phyloP scores from a whole-genome alignment of 2,329 filamentous ascomycete species.

The Ascochyta viciae-villosae region DNA sequence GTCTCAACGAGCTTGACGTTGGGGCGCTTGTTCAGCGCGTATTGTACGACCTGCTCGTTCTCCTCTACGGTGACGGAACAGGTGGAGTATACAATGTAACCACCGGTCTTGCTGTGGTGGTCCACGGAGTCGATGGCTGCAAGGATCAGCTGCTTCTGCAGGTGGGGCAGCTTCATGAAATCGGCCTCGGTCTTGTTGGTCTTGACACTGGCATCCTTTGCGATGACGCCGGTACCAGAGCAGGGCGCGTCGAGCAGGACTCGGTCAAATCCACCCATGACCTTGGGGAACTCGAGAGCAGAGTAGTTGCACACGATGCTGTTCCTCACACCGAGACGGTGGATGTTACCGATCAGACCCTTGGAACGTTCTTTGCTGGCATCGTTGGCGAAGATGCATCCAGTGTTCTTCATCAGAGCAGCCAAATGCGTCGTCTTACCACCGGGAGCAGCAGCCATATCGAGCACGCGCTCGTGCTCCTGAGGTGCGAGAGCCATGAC shows the following conservation, averaged over 20 bases:
- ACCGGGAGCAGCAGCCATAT: conserved; percentile 94
- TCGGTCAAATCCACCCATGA: conserved; percentile 94
- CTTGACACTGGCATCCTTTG: conserved; percentile 96
- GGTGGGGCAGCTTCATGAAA: conserved; percentile 90
- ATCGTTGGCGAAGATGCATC: conserved; percentile 95
- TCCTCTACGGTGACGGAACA: conserved; percentile 95
- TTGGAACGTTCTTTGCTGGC: conserved; percentile 91
- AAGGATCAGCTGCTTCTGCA: conserved; percentile 92
- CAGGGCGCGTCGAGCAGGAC: conserved; percentile 94
- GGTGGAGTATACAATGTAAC: conserved; percentile 95
- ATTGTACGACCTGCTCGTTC: conserved; percentile 92
- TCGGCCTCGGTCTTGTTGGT: conserved; percentile 97
- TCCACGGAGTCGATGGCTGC: conserved; percentile 95
- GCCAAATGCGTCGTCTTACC: conserved; percentile 96
- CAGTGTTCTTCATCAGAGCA: conserved; percentile 98
- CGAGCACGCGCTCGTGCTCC: conserved; percentile 87
- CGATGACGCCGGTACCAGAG: conserved; percentile 95
- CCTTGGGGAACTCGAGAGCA: conserved; percentile 89
- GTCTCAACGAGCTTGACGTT: conserved; percentile 95
- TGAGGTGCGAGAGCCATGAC: conserved; percentile 97
- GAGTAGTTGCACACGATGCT: conserved; percentile 96
- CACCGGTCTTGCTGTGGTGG: conserved; percentile 88
- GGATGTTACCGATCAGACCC: conserved; percentile 94
- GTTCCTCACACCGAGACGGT: conserved; percentile 91
- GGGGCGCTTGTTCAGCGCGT: conserved; percentile 86